These are phyloP conservation scores for Russula emetica DNA, from an alignment of 768 basidiomycete species.

Conservation along the genomic window DNA sequence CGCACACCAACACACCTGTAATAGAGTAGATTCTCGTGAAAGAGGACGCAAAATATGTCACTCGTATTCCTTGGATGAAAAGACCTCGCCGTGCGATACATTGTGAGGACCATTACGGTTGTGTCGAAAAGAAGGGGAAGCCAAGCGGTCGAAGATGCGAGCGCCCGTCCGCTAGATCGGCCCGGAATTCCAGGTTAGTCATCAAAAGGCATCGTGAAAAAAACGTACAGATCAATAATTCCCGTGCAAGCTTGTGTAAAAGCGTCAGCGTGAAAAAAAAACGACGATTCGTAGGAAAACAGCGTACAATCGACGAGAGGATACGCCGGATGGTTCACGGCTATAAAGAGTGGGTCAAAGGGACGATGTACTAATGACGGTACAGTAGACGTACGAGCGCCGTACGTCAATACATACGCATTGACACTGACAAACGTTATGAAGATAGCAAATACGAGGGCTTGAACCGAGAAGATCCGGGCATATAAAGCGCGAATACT, in stretches of 20 bases:
- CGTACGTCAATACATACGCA: conserved; percentile 49
- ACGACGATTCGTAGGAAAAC: not conserved
- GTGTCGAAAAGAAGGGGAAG: conserved; percentile 42
- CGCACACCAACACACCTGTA: conserved; percentile 11
- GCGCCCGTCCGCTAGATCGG: conserved; percentile 25
- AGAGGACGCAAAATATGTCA: conserved; percentile 14
- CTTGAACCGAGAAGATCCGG: conserved; percentile 29
- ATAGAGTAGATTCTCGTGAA: conserved; percentile 20
- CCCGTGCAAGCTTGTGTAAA: conserved; percentile 40
- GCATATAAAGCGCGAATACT: conserved; percentile 36
- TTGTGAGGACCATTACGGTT: conserved; percentile 35
- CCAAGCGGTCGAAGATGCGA: conserved; percentile 40
- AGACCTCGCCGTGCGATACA: conserved; percentile 32
- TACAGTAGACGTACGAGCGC: conserved; percentile 44
- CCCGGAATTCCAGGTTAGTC: not conserved
- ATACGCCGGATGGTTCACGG: too few relatives aligned
- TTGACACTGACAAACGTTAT: conserved; percentile 44
- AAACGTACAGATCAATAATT: conserved; percentile 36
- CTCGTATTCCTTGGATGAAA: not conserved
- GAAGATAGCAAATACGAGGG: conserved; percentile 37
- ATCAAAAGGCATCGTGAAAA: conserved; percentile 4
- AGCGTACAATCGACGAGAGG: too few relatives aligned
- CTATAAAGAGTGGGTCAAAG: not conserved
- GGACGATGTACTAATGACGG: not conserved
- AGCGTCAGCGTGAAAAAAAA: not conserved